Evolutionary conservation across 192 early-diverging fungal species (phyloP), one percentile per base, ranked within the genome.

Genomic region (Backusella mclennaniae): DNA sequence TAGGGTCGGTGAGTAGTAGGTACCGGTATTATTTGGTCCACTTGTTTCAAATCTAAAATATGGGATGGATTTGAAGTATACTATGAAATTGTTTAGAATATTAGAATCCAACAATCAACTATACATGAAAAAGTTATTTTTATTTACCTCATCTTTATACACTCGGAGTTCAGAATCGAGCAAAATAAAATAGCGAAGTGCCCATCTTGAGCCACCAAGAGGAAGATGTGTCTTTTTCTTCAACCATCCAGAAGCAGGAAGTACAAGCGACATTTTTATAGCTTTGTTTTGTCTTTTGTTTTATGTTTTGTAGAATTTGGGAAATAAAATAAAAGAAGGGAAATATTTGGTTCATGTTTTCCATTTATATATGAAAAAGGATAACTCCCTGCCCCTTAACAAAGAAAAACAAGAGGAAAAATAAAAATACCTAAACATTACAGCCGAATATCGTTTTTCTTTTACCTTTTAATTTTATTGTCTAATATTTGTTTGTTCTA

Each of bases 111-210:
- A 63, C 12, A 63, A 63, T 29, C n/a, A 14, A 0, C 23, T 63
- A 29, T 63, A 23, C 7, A 12, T 29, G 21, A 23, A 59, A 44
- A 44, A 44, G 15, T 56, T 33, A 0, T 33, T 12, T 63, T 63
- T 14, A 29, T n/a, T 26, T 63, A 63, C 56, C 23, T 69, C 68
- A 69, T 68, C 67, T 35, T 79, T 79, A 69, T 79, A 79, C 19
- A 74, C 63, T 14, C 77, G 66, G 8, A 79, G 36, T 42, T 79
- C 77, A 56, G 72, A 69, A 36, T 73, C 71, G 19, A 79, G 73
- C 29, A 79, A 74, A 26, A 79, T 73, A 35, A 79, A 73, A 36
- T 59, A 79, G 1, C 73, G 72, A 41, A 49, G 69, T 67, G 44
- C 46, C 77, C 77, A 79, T 35, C 77, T 46, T 35, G 73, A 74